Base-by-base conservation (phyloP, 1,139 yeast genomes). In the Diutina rugosa region DNA sequence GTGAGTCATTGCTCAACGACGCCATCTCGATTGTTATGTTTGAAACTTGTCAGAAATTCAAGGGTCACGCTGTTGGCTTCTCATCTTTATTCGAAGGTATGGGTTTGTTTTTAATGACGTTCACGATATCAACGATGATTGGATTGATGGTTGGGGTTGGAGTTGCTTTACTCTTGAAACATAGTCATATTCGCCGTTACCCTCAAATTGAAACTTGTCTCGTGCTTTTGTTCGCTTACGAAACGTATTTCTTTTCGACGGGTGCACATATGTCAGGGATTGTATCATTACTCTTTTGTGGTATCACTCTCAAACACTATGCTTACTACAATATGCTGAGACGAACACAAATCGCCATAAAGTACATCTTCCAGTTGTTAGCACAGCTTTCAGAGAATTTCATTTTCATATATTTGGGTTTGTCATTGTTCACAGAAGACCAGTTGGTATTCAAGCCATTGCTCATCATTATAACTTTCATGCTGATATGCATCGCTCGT, bases 241-340 rank as follows among this genome's bases (percentile, higher is more conserved):
- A 91, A 63, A 89, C 98, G 0, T 95, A 95, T 68, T 95, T 95
- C 75, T 93, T 95, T 70, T 91, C 98, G 55, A 95, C 93, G 67
- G 99, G 99, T 51, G 95, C 99, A 63, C 99, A 95, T 68, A 93
- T 93, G 99, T 90, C 97, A 6, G 99, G 99, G 55, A 95, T 93
- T 63, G 99, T 95, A 7, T 90, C 97, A 1, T 76, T 95, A 61
- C 73, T 95, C 61, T 95, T 95, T 72, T 93, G 98, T 69, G 99
- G 99, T 56, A 91, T 95, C 60, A 93, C 99, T 3, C 74, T 95
- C 67, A 93, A 93, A 69, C 99, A 95, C 70, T 95, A 95, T 67
- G 99, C 99, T 18, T 91, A 90, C 71, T 93, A 81, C 71, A 95
- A 91, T 72, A 95, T 95, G 99, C 90, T 97, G 4, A 80, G 98